Evolutionary conservation across 129 eudicot species (phyloP).

Genomic region (Dittrichia graveolens): DNA sequence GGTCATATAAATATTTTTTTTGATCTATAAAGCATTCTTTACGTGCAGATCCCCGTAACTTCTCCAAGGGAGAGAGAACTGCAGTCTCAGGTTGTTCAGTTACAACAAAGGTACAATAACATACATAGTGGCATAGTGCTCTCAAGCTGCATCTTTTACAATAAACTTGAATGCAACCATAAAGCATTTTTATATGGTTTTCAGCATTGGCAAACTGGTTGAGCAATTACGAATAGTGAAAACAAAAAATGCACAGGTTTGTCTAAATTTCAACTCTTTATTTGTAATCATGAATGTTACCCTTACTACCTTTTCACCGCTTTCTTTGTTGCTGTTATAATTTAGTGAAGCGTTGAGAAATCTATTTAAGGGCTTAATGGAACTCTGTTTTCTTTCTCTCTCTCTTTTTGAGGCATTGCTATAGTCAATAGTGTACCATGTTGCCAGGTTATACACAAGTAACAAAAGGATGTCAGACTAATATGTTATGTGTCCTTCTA

Average conservation of each 20-base stretch:
- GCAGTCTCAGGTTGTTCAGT: constrained; percentile 65
- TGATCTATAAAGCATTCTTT: not conserved
- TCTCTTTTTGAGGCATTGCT: too few species aligned
- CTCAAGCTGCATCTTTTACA: constrained; percentile 6
- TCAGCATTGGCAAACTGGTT: constrained; percentile 83
- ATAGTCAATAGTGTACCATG: too few species aligned
- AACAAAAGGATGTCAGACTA: too few species aligned
- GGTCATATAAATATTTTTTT: constrained; percentile 10
- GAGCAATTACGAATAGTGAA: constrained; percentile 84
- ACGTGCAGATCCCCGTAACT: constrained; percentile 48
- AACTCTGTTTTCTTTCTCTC: too few species aligned
- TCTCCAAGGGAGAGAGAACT: constrained; percentile 70
- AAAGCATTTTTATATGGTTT: constrained; percentile 19
- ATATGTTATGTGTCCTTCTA: too few species aligned
- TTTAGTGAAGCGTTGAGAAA: too few species aligned
- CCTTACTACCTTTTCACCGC: too few species aligned
- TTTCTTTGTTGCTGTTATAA: too few species aligned
- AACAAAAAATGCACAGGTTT: constrained; percentile 73
- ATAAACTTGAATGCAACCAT: not conserved
- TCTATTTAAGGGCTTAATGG: too few species aligned
- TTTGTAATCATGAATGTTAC: too few species aligned
- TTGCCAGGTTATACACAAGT: too few species aligned
- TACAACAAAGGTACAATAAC: constrained; percentile 75
- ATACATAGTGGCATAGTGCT: not conserved
- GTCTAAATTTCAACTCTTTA: constrained; percentile 12